A percentile compares a stretch with the other conserved stretches of the same genome.
phyloP scores from a whole-genome alignment of 2,329 filamentous ascomycete genomes.

The Fusarium protoensiforme region DNA sequence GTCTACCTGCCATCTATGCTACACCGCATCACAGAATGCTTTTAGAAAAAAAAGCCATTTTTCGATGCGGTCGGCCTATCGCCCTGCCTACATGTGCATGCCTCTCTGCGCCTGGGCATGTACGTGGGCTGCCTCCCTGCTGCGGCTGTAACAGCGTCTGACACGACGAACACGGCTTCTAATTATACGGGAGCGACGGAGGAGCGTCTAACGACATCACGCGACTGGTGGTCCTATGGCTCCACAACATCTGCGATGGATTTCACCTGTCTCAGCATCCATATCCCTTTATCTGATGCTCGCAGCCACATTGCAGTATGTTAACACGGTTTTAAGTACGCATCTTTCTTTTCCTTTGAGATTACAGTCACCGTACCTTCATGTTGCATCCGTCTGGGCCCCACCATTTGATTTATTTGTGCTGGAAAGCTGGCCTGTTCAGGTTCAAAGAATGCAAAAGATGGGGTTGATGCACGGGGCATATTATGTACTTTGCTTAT shows the following conservation, averaged over 20 bases:
- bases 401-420: neutral
- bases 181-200: constrained; percentile 19
- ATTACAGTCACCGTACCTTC: neutral
- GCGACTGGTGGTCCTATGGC: constrained; percentile 22
- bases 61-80: neutral
- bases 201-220: constrained; percentile 31
- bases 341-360: neutral
- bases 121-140: constrained; percentile 28
- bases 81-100: neutral
- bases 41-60: neutral
- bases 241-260: constrained; percentile 12
- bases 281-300: constrained; percentile 5
- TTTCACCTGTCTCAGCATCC: constrained; percentile 2
- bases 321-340: neutral
- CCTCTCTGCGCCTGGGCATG: neutral
- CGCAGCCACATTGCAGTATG: neutral
- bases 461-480: neutral
- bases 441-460: neutral
- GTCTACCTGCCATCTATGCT: neutral
- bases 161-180: constrained; percentile 2
- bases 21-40: neutral
- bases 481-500: neutral
- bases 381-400: neutral
- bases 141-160: constrained; percentile 1
- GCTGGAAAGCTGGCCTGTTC: neutral